phyloP scores from a whole-genome alignment of 1,284 basidiomycete species.

The Cryptococcus sp. region DNA sequence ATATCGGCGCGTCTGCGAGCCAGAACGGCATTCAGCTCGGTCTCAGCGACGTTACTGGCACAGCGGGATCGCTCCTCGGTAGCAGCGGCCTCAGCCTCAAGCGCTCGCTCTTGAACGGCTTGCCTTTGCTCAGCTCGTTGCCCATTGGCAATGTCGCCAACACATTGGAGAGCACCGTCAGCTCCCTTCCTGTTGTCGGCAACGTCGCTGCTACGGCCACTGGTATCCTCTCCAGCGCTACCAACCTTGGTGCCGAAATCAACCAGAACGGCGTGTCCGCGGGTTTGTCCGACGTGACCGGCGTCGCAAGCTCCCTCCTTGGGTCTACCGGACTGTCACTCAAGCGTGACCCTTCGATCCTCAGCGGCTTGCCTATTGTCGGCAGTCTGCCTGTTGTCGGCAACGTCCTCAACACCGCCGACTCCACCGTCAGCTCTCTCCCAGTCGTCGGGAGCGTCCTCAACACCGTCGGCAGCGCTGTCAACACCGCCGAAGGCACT shows the following conservation, averaged over 20 bases:
- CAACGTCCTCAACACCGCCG: slow-evolving; percentile 8
- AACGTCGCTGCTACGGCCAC: slow-evolving; percentile 10
- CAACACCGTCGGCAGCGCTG: slow-evolving; percentile 8
- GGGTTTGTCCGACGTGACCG: slow-evolving; percentile 11
- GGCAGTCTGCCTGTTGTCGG: slow-evolving; percentile 12
- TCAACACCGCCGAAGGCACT: background rate
- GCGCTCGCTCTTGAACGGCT: slow-evolving; percentile 2
- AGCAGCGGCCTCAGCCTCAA: slow-evolving; percentile 2
- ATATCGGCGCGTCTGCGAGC: background rate
- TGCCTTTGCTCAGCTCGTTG: slow-evolving; percentile 5
- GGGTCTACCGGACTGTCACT: slow-evolving; percentile 1
- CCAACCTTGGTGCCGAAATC: slow-evolving; percentile 10
- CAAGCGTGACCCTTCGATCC: slow-evolving; percentile 5
- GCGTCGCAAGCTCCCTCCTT: slow-evolving; percentile 1
- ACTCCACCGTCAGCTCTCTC: slow-evolving; percentile 1
- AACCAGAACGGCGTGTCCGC: slow-evolving; percentile 2
- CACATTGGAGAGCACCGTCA: background rate
- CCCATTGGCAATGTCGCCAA: background rate
- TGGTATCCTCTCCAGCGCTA: slow-evolving; percentile 3
- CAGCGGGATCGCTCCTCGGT: background rate
- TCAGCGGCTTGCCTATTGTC: slow-evolving; percentile 15
- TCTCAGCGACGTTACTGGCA: background rate
- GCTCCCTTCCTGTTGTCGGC: slow-evolving; percentile 10
- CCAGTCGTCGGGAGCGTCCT: slow-evolving; percentile 2
- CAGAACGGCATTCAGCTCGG: background rate